phyloP scores from a whole-genome alignment of 2,329 filamentous ascomycete species.

The Akanthomyces dipterigenus region DNA sequence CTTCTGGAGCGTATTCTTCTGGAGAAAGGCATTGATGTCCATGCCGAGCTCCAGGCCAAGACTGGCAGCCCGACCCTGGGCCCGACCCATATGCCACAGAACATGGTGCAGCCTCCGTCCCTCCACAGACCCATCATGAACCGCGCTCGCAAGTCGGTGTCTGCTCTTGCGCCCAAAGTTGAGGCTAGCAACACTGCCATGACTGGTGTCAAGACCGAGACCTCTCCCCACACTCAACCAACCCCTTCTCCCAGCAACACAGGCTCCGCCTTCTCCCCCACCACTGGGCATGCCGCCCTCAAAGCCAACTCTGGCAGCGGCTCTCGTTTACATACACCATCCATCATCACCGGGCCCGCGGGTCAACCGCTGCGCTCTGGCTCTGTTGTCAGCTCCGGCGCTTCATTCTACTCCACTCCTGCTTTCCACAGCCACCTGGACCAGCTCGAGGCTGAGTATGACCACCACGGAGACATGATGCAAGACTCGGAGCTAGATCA shows the following conservation, averaged over 20 bases:
- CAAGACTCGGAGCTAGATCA: constrained; percentile 73
- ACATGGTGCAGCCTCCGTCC: constrained; percentile 64
- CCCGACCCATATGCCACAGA: constrained; percentile 61
- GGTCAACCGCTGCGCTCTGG: constrained; percentile 28
- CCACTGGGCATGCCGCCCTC: constrained; percentile 40
- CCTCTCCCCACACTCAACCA: constrained; percentile 66
- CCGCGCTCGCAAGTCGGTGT: constrained; percentile 65
- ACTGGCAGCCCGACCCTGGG: constrained; percentile 77
- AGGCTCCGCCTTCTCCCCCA: constrained; percentile 37
- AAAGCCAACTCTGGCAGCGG: constrained; percentile 33
- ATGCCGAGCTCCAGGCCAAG: constrained; percentile 90
- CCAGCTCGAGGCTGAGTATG: constrained; percentile 96
- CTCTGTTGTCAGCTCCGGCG: constrained; percentile 31
- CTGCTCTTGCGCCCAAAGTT: constrained; percentile 69
- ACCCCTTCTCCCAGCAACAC: constrained; percentile 60
- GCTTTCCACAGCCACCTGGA: constrained; percentile 88
- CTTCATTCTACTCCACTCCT: constrained; percentile 71
- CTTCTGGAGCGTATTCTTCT: constrained; percentile 89
- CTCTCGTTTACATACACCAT: constrained; percentile 26
- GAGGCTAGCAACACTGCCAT: constrained; percentile 48
- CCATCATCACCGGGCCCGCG: constrained; percentile 21
- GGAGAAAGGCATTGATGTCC: constrained; percentile 97
- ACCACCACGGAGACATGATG: constrained; percentile 81
- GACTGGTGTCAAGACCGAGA: constrained; percentile 47
- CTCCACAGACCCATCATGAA: constrained; percentile 77